Percentiles rank a stretch among this genome's conserved stretches.
Evolutionary conservation across 1,284 basidiomycete species (phyloP).

Genomic region (Ceratobasidium sp.): DNA sequence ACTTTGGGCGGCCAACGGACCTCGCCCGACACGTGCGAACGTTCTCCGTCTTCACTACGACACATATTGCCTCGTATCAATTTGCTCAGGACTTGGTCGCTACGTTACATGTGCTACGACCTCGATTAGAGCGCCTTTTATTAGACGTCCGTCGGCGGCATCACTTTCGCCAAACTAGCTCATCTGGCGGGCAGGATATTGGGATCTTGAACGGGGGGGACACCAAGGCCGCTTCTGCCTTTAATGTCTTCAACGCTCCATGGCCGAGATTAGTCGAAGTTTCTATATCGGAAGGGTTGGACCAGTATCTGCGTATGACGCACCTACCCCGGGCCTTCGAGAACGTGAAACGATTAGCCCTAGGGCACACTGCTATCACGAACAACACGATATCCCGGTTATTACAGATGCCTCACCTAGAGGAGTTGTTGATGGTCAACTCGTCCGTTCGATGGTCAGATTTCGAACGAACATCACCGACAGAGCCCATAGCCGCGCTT

Average conservation of each 20-base stretch:
- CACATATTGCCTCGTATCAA: conserved; percentile 35
- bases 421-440: conserved; percentile 37
- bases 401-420: conserved; percentile 14
- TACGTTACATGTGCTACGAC: conserved; percentile 12
- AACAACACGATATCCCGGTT: conserved; percentile 10
- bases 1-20: conserved; percentile 35
- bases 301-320: conserved; percentile 30
- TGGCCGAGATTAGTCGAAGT: conserved; percentile 38
- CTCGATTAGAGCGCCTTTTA: conserved; percentile 6
- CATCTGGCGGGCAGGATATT: conserved; percentile 24
- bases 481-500: conserved; percentile 17
- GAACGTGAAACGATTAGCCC: conserved; percentile 21
- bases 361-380: conserved; percentile 31
- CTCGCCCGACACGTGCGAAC: conserved; percentile 38
- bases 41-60: conserved; percentile 34
- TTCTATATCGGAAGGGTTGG: conserved; percentile 39
- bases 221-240: not conserved
- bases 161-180: conserved; percentile 24
- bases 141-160: conserved; percentile 39
- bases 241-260: conserved; percentile 1
- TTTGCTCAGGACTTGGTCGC: conserved; percentile 24
- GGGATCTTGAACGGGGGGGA: conserved; percentile 19
- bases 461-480: conserved; percentile 21
- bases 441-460: conserved; percentile 38
- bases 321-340: conserved; percentile 36